Evolutionary conservation across 805 yeast species (phyloP), one percentile per base, ranked within the genome.

Genomic region (Maudiozyma bulderi): DNA sequence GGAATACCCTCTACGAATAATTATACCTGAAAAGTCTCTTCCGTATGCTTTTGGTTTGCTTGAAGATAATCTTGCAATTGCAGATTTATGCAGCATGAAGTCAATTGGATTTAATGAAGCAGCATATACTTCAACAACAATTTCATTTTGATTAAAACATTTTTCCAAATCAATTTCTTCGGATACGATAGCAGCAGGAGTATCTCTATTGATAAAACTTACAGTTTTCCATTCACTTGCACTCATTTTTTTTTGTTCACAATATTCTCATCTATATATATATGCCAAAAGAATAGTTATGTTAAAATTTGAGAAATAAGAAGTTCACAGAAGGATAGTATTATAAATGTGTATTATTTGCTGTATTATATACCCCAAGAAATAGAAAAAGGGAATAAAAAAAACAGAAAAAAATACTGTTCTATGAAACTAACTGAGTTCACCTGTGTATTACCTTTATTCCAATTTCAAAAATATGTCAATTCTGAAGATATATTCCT

Each of bases 81-180:
- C 53, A 10, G 56, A 30, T 3, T 47, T 29, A 26, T 61, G 57
- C 2, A 56, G 31, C 2, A 61, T 6, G 7, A 52, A 29, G 49
- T 65, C 69, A 11, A 62, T 43, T 8, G 69, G 69, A 39, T 65
- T 65, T 43, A 65, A 53, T 10, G 65, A 57, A 20, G 64, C 68
- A 10, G 67, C 59, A 33, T 60, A 57, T 10, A 65, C 46, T 40
- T 59, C 50, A 7, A 65, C 44, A 1, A 64, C 64, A 34, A 65
- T 52, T 51, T 65, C 64, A 14, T 56, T 50, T 5, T 53, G 57
- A 2, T 45, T 49, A 48, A 49, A 58, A 48, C 63, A 59, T 0
- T 43, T 47, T 33, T 57, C 58, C 28, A 65, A 50, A 46, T 65
- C 59, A 7, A 65, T 34, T 42, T 59, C 57, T 28, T 49, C 38